Evolutionary conservation across 2,329 filamentous ascomycete genomes (phyloP).

Genomic region (Pleochaeta shiraiana): DNA sequence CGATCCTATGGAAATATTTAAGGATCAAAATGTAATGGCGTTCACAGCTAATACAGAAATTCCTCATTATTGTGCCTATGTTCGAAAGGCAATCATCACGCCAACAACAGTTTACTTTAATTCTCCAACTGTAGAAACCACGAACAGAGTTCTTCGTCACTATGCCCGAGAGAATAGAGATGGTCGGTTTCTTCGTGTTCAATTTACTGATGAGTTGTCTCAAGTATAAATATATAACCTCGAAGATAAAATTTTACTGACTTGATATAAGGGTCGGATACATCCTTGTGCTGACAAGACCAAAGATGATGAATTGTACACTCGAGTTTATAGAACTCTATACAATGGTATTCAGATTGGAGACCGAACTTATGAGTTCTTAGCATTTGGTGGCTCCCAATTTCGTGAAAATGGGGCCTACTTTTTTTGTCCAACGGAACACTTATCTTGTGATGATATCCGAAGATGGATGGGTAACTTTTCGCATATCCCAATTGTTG

Average conservation of each 20-base stretch:
- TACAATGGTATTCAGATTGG: constrained; percentile 64
- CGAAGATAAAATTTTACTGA: constrained; percentile 6
- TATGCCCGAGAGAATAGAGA: constrained; percentile 34
- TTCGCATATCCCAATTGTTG: constrained; percentile 56
- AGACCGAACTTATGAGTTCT: constrained; percentile 63
- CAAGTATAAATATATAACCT: constrained; percentile 9
- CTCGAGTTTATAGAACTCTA: constrained; percentile 48
- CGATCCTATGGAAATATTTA: constrained; percentile 53
- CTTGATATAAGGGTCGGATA: constrained; percentile 32
- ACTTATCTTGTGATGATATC: constrained; percentile 52
- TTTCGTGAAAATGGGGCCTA: constrained; percentile 82
- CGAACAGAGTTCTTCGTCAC: constrained; percentile 65
- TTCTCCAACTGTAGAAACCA: constrained; percentile 62
- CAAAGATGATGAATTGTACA: constrained; percentile 46
- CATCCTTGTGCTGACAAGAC: constrained; percentile 29
- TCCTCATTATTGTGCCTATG: constrained; percentile 50
- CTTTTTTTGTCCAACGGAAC: constrained; percentile 58
- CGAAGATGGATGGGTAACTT: constrained; percentile 77
- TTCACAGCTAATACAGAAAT: constrained; percentile 29
- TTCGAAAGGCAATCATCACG: constrained; percentile 60
- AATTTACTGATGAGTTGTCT: constrained; percentile 63
- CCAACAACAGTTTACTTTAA: constrained; percentile 64
- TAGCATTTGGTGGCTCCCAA: constrained; percentile 91
- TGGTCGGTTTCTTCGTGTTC: constrained; percentile 72
- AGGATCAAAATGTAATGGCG: constrained; percentile 26